phyloP scores from a whole-genome alignment of 352 stramenopile genomes.

The Phytophthora melonis region DNA sequence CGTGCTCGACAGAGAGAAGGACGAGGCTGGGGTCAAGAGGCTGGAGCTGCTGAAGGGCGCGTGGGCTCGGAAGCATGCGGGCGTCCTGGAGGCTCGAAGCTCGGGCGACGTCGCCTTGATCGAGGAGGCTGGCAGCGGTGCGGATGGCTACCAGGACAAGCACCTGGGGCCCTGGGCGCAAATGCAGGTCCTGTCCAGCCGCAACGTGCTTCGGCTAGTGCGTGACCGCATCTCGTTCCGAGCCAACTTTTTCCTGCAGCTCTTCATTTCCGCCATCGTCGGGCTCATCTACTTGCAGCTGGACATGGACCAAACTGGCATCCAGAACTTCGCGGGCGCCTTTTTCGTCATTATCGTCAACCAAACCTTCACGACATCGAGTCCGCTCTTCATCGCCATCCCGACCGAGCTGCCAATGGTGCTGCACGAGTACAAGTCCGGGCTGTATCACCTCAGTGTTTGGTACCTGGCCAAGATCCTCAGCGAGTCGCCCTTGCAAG shows the following conservation, averaged over 20 bases:
- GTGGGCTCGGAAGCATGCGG: slow-evolving; percentile 16
- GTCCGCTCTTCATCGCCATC: slow-evolving; percentile 32
- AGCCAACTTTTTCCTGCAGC: slow-evolving; percentile 21
- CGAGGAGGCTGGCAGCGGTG: slow-evolving; percentile 1
- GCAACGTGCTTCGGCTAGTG: slow-evolving; percentile 44
- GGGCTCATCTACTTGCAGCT: slow-evolving; percentile 62
- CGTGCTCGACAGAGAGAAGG: slow-evolving; percentile 43
- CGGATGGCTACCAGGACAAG: slow-evolving; percentile 14
- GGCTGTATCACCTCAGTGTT: slow-evolving; percentile 45
- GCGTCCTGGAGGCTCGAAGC: not conserved
- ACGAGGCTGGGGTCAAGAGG: slow-evolving; percentile 31
- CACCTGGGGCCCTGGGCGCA: slow-evolving; percentile 33
- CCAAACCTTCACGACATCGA: slow-evolving; percentile 43
- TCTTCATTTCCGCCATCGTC: slow-evolving; percentile 52
- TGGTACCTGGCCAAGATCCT: slow-evolving; percentile 66
- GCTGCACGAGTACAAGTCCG: slow-evolving; percentile 52
- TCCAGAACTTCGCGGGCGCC: slow-evolving; percentile 54
- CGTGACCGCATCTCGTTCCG: slow-evolving; percentile 45
- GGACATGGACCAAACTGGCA: slow-evolving; percentile 41
- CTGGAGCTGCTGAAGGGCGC: slow-evolving; percentile 31
- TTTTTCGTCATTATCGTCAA: slow-evolving; percentile 61
- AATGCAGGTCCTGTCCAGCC: slow-evolving; percentile 39
- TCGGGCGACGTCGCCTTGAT: slow-evolving; percentile 6
- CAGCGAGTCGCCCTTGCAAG: slow-evolving; percentile 57
- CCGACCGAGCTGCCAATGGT: slow-evolving; percentile 48